These are phyloP conservation scores for Rhodosporidiobolus odoratus DNA, from an alignment of 768 basidiomycete species.

Conservation along the genomic window DNA sequence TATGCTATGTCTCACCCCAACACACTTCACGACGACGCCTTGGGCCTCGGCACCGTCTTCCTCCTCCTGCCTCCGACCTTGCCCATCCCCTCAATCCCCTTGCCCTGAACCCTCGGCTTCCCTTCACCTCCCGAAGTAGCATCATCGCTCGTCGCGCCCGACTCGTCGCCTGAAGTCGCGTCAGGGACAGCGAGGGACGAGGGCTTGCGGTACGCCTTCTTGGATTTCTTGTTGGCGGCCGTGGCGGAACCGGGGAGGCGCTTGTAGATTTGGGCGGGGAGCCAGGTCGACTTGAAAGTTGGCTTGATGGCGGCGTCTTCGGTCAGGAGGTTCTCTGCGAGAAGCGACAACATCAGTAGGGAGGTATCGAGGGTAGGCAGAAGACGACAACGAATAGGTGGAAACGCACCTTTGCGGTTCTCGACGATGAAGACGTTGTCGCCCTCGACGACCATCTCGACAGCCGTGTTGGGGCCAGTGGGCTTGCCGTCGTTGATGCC, in stretches of 20 bases:
- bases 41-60: slow-evolving; percentile 30
- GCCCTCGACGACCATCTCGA: slow-evolving; percentile 79
- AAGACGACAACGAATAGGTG: slow-evolving; percentile 9
- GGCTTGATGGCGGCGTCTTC: slow-evolving; percentile 28
- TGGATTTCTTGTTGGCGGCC: not conserved
- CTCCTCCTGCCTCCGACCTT: slow-evolving; percentile 30
- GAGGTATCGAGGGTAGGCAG: not conserved
- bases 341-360: not conserved
- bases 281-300: slow-evolving; percentile 26
- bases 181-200: not conserved
- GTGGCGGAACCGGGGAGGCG: slow-evolving; percentile 2
- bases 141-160: not conserved
- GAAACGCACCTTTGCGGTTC: slow-evolving; percentile 35
- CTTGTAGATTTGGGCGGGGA: slow-evolving; percentile 4
- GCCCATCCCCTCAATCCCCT: slow-evolving; percentile 27
- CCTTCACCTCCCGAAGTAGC: not conserved
- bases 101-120: not conserved
- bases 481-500: slow-evolving; percentile 56
- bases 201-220: slow-evolving; percentile 6
- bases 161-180: slow-evolving; percentile 8
- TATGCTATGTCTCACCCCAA: too few relatives aligned
- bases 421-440: slow-evolving; percentile 58
- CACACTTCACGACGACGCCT: too few relatives aligned
- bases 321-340: slow-evolving; percentile 23
- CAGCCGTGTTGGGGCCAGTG: slow-evolving; percentile 49